phyloP scores from a whole-genome alignment of 305 asterid genomes.

The Fraxinus sp. region DNA sequence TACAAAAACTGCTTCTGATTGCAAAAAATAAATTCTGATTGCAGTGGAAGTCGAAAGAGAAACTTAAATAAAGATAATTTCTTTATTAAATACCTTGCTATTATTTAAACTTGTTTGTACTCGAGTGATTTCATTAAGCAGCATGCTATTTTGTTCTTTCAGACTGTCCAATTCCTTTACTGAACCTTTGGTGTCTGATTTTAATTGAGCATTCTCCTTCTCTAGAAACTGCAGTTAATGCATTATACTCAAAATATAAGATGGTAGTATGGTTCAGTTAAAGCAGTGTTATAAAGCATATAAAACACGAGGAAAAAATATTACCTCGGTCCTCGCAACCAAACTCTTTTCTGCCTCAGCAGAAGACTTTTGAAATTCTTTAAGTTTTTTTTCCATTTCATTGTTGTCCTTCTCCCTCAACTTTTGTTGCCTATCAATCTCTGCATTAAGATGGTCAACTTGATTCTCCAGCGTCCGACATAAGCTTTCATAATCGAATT shows the following conservation, averaged over 20 bases:
- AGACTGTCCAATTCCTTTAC: conserved; percentile 48
- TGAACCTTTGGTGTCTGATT: conserved; percentile 45
- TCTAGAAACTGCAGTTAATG: conserved; percentile 52
- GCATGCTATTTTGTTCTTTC: conserved; percentile 47
- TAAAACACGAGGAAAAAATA: conserved; percentile 26
- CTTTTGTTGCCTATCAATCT: conserved; percentile 74
- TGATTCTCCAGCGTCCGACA: conserved; percentile 81
- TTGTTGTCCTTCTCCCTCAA: conserved; percentile 53
- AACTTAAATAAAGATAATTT: background rate
- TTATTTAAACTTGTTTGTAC: conserved; percentile 45
- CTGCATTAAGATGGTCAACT: conserved; percentile 71
- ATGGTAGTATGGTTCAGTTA: conserved; percentile 16
- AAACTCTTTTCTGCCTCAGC: conserved; percentile 61
- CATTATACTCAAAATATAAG: conserved; percentile 26
- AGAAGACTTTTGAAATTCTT: conserved; percentile 50
- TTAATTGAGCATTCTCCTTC: conserved; percentile 55
- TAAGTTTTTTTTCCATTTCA: conserved; percentile 52
- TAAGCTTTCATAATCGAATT: conserved; percentile 85
- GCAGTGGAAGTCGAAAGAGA: conserved; percentile 1
- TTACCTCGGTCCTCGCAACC: conserved; percentile 73
- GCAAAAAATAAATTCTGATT: background rate
- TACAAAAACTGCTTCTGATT: background rate
- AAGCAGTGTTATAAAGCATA: conserved; percentile 1
- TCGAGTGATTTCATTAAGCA: conserved; percentile 51
- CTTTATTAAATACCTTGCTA: conserved; percentile 43